Conservation (phyloP, 805 yeast species). For the Maudiozyma serrabonitensis region DNA sequence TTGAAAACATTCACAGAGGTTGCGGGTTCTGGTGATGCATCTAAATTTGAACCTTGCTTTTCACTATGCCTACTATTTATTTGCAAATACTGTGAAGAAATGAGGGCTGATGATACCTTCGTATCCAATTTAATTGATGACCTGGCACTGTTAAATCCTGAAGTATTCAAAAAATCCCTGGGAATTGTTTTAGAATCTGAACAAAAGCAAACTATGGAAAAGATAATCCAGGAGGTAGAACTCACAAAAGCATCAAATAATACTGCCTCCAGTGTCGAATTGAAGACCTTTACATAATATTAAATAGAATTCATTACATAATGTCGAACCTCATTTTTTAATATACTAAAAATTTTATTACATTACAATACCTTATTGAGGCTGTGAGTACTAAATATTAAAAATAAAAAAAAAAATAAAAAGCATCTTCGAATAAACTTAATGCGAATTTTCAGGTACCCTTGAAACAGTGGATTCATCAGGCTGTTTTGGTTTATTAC, state of each 20-base stretch:
- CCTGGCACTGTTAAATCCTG: not conserved
- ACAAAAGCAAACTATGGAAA: not conserved
- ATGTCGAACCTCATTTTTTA: too few species aligned
- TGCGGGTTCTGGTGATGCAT: not conserved
- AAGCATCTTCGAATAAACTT: too few species aligned
- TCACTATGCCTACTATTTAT: not conserved
- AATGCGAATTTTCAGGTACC: too few species aligned
- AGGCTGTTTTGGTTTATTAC: not conserved
- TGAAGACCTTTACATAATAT: constrained; percentile 1
- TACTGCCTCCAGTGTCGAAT: not conserved
- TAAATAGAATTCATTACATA: not conserved
- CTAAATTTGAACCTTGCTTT: not conserved
- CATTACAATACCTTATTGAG: too few species aligned
- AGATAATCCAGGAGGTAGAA: not conserved
- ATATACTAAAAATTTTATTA: too few species aligned
- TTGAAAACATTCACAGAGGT: not conserved
- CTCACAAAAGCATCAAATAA: not conserved
- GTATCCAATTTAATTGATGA: not conserved
- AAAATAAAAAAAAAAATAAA: too few species aligned
- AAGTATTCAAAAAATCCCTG: not conserved
- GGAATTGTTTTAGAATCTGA: not conserved
- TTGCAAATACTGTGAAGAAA: not conserved
- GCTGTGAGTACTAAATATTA: too few species aligned
- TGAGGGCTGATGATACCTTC: not conserved
- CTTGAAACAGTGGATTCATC: not conserved